phyloP scores from a whole-genome alignment of 768 basidiomycete genomes.

The Podaxis rugospora region DNA sequence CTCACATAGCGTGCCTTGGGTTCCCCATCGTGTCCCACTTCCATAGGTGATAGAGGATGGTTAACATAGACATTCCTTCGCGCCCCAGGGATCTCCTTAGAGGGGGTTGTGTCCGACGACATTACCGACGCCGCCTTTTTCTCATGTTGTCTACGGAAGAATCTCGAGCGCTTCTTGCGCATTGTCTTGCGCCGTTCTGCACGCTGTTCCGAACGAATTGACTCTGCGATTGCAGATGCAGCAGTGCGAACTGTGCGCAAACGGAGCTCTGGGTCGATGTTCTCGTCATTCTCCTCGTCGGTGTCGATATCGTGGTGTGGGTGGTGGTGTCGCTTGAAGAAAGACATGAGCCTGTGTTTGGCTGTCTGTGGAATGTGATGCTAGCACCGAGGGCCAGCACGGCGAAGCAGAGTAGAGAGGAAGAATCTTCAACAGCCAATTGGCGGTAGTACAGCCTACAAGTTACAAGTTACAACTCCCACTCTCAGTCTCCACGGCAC shows the following conservation, averaged over 20 bases:
- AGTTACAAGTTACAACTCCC: no score
- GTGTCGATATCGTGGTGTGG: constrained; percentile 37
- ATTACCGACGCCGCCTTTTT: constrained; percentile 36
- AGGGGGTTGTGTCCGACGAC: constrained; percentile 21
- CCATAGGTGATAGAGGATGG: constrained; percentile 53
- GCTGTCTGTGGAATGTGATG: not conserved
- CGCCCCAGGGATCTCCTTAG: constrained; percentile 41
- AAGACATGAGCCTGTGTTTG: constrained; percentile 22
- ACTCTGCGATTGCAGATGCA: constrained; percentile 85
- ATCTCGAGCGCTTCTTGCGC: constrained; percentile 47
- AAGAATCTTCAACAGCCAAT: not conserved
- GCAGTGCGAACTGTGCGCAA: constrained; percentile 92
- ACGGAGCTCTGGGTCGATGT: constrained; percentile 81
- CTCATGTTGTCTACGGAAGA: constrained; percentile 49
- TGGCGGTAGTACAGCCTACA: not conserved
- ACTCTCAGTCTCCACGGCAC: not conserved
- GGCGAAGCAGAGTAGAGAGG: not conserved
- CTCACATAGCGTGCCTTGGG: constrained; percentile 75
- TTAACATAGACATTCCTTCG: constrained; percentile 84
- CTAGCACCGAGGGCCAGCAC: constrained; percentile 13
- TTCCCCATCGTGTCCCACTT: constrained; percentile 70
- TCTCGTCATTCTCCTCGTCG: constrained; percentile 61
- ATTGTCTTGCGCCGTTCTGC: constrained; percentile 52
- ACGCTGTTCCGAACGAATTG: constrained; percentile 72
- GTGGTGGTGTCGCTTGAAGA: constrained; percentile 33